Percentiles rank a stretch among this genome's conserved stretches.
These are phyloP conservation scores for Spergularia azorica DNA, from an alignment of 179 eudicot genomes.

Conservation along the genomic window DNA sequence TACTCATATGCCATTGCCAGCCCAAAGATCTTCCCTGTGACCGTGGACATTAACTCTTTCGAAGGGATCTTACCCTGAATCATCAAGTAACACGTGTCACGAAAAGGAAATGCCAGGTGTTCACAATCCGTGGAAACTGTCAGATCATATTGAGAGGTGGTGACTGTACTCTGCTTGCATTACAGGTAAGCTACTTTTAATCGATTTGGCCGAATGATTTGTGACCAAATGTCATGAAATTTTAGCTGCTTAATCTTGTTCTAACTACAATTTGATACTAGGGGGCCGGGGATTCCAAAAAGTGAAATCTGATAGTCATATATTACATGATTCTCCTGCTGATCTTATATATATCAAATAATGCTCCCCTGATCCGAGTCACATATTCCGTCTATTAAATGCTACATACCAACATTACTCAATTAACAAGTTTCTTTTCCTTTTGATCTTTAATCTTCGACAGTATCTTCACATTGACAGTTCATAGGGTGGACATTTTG, in stretches of 20 bases:
- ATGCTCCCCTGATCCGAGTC: too few species aligned
- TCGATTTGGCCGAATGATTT: conserved; percentile 20
- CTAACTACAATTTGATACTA: too few species aligned
- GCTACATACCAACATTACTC: too few species aligned
- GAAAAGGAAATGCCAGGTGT: neutral
- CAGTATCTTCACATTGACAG: too few species aligned
- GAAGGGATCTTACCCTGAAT: neutral
- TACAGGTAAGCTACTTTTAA: conserved; percentile 13
- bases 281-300: neutral
- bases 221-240: neutral
- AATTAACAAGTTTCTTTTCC: too few species aligned
- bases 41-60: neutral
- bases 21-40: conserved; percentile 14
- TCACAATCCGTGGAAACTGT: too few species aligned
- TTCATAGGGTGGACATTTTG: too few species aligned
- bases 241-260: neutral
- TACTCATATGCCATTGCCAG: neutral
- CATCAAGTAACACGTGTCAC: conserved; percentile 14
- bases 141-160: neutral
- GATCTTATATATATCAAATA: too few species aligned
- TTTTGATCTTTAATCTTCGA: too few species aligned
- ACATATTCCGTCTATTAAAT: too few species aligned
- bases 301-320: conserved; percentile 12
- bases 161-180: neutral
- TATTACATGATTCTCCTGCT: too few species aligned